Base-by-base conservation (phyloP, 148 eudicot species). In the Diospyros lotus region DNA sequence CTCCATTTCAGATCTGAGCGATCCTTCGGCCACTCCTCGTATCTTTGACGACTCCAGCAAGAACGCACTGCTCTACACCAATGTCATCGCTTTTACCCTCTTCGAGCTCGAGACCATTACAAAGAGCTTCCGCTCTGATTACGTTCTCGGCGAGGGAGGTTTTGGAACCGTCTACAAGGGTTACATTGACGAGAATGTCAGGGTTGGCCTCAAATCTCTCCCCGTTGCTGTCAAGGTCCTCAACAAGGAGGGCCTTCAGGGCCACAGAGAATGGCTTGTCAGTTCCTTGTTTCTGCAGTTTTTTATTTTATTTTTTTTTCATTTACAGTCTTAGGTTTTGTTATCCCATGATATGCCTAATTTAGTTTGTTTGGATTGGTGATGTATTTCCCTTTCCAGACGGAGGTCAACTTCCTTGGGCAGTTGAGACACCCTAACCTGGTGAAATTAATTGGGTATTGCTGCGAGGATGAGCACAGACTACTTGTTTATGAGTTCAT, bases 211-310 rank as follows among this genome's bases (percentile, higher is more conserved):
- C 68, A 93, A 93, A 78, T 93, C 98, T 67, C 91, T 93, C 28
- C 94, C 98, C 11, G 98, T 93, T 80, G 98, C 97, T 77, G 97
- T 93, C 52, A 93, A 93, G 83, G 97, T 93, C 64, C 94, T 93
- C 45, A 93, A 93, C 87, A 93, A 91, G 78, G 93, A 91, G 74
- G 98, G 98, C 51, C 97, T 91, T 77, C 98, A 93, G 69, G 98
- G 98, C 50, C 98, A 93, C 83, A 78, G 97, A 3, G 98, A 93
- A 79, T 93, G 98, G 97, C 97, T 93, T 59, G 94, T 92, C 81
- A 77, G 92, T 85, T 68, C 58, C 6, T 52, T 72, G 52, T 40
- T 8, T 51, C 11, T 10, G 28, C 28, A 28, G 0, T 28, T 44
- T 54, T 12, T 7, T n/a, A 41, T 42, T 48, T 48, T 48, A 4